phyloP scores from a whole-genome alignment of 2,329 filamentous ascomycete species.

The Podosphaera xanthii region DNA sequence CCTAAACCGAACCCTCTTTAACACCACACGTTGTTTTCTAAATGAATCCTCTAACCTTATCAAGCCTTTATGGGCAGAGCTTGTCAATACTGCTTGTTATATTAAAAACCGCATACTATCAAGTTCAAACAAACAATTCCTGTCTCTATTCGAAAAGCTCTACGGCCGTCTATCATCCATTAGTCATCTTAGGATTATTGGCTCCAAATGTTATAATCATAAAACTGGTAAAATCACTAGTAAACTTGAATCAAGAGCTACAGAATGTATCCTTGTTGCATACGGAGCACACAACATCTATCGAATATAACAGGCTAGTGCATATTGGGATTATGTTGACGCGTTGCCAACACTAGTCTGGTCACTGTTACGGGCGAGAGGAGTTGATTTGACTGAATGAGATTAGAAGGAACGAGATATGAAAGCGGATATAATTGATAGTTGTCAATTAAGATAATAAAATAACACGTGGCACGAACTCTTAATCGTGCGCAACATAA shows the following conservation, averaged over 20 bases:
- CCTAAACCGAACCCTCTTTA: background rate
- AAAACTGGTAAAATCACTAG: too few relatives aligned
- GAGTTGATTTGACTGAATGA: too few relatives aligned
- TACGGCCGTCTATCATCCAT: background rate
- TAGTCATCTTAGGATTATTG: background rate
- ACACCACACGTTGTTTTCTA: background rate
- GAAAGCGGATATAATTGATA: too few relatives aligned
- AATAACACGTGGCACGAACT: too few relatives aligned
- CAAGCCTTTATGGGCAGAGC: background rate
- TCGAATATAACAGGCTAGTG: background rate
- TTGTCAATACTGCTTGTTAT: background rate
- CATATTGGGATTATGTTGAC: too few relatives aligned
- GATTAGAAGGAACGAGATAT: too few relatives aligned
- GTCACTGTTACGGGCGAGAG: too few relatives aligned
- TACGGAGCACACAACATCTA: background rate
- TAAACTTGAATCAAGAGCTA: too few relatives aligned
- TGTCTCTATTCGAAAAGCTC: background rate
- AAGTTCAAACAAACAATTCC: background rate
- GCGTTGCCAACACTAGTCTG: too few relatives aligned
- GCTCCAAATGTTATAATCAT: too few relatives aligned
- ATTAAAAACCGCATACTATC: background rate
- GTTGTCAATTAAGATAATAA: too few relatives aligned
- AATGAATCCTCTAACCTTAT: background rate
- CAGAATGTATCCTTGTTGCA: background rate
- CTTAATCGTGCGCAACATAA: too few relatives aligned